A percentile compares a stretch with the other conserved stretches of the same genome.
phyloP scores from a whole-genome alignment of 257 asterid genomes.

The Capsicum chinense region DNA sequence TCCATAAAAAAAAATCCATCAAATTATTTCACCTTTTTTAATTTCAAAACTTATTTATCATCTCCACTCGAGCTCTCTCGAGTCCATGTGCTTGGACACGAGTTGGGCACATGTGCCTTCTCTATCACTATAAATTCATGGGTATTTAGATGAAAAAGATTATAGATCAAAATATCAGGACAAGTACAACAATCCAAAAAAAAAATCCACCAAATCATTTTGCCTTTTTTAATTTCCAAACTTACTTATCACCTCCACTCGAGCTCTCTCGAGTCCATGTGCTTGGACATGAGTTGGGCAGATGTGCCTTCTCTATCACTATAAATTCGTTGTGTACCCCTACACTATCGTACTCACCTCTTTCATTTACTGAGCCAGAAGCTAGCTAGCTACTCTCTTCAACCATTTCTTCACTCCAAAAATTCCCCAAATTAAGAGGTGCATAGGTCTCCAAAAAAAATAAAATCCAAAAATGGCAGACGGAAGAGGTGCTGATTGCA shows the following conservation, averaged over 20 bases:
- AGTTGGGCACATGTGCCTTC: background rate
- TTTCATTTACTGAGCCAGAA: background rate
- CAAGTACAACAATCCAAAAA: no score
- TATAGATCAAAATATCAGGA: no score
- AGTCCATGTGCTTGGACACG: background rate
- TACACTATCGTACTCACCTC: no score
- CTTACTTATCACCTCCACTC: no score
- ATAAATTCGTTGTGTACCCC: background rate
- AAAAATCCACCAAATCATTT: no score
- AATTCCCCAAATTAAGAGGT: background rate
- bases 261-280: background rate
- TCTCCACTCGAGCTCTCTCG: background rate
- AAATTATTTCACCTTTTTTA: no score
- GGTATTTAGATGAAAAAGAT: no score
- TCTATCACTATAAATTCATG: background rate
- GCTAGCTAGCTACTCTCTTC: background rate
- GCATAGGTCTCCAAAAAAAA: background rate
- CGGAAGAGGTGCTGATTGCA: constrained; percentile 42
- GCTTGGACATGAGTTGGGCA: background rate
- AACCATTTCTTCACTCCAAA: background rate
- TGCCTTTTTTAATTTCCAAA: no score
- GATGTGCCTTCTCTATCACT: background rate
- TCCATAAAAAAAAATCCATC: no score
- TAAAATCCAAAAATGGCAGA: constrained; percentile 49
- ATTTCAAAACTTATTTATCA: no score